Evolutionary conservation across 2,329 filamentous ascomycete species (phyloP), one percentile per base, ranked within the genome.

Genomic region (Beauveria varroae): DNA sequence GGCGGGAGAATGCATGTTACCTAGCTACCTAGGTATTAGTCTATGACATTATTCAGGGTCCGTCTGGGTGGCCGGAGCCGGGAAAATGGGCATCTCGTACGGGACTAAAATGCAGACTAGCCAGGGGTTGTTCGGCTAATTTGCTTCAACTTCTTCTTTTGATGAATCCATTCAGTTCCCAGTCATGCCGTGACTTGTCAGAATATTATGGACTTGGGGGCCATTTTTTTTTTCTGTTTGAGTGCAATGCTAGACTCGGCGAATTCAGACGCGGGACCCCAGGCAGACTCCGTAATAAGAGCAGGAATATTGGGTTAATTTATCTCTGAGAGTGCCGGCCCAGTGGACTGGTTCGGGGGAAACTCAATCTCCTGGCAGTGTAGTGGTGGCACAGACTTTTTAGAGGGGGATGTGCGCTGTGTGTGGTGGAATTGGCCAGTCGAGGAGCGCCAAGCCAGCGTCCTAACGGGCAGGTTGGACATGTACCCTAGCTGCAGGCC

Each of bases 341-440:
- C 57, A 46, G 47, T 30, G 49, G 47, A 44, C 37, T 59, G 57
- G 57, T 59, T 59, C 57, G 16, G 40, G 40, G 57, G 47, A 26
- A 16, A 41, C 34, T 58, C 44, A 58, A 58, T 58, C 34, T 49
- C 43, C 30, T 49, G 12, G 43, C 1, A 10, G 55, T 18, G 20
- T 18, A 24, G 20, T 14, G 34, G 12, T 16, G 34, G 34, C 34
- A 37, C 34, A 37, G 34, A 37, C 34, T 37, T 37, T 37, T 37
- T 37, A 16, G 34, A 37, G 37, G 20, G 30, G 46, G 18, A 59
- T 37, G 30, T 30, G 54, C 28, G 41, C 28, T 46, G 41, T 37
- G 26, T 34, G 34, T 37, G 34, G 34, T 37, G 34, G 34, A 37
- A 16, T 37, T 5, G 34, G 34, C 34, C 34, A 37, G 34, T 37